Evolutionary conservation across 176 grass and related monocot species (phyloP).

Genomic region (Phoenix roebelenii): DNA sequence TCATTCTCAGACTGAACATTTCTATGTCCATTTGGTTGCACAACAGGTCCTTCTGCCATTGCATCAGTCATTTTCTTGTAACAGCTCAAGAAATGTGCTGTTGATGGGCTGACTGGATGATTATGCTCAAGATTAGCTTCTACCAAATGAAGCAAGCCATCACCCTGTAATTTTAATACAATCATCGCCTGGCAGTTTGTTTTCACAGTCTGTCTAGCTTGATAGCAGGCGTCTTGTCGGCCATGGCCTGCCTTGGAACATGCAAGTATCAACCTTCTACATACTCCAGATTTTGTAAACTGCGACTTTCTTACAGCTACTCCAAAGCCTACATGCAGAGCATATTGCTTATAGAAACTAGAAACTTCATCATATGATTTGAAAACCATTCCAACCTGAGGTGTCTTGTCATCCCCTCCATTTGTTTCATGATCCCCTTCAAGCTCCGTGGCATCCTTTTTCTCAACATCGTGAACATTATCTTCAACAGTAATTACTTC

Average conservation of each 20-base stretch:
- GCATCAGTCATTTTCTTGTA: slow-evolving; percentile 59
- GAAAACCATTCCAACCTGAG: slow-evolving; percentile 53
- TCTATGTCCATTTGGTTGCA: slow-evolving; percentile 36
- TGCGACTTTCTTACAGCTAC: slow-evolving; percentile 51
- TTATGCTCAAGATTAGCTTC: slow-evolving; percentile 75
- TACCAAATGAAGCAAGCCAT: slow-evolving; percentile 78
- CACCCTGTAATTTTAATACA: slow-evolving; percentile 67
- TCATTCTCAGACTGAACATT: slow-evolving; percentile 50
- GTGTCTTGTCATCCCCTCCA: slow-evolving; percentile 36
- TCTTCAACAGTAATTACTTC: slow-evolving; percentile 43
- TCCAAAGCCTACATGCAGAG: slow-evolving; percentile 54
- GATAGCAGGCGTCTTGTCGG: slow-evolving; percentile 63
- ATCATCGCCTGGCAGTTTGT: slow-evolving; percentile 83
- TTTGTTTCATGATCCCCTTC: not conserved
- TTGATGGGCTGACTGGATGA: slow-evolving; percentile 62
- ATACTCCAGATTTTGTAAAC: slow-evolving; percentile 71
- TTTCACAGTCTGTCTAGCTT: slow-evolving; percentile 64
- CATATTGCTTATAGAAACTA: slow-evolving; percentile 81
- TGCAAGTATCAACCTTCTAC: slow-evolving; percentile 65
- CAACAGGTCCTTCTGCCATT: slow-evolving; percentile 27
- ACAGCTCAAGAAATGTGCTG: slow-evolving; percentile 37
- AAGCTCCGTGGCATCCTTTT: slow-evolving; percentile 14
- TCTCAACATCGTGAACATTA: slow-evolving; percentile 22
- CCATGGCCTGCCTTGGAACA: slow-evolving; percentile 79
- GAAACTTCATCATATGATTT: slow-evolving; percentile 72